Evolutionary conservation across 176 grass and related monocot genomes (phyloP).

Genomic region (barley (Hordeum vulgare)): DNA sequence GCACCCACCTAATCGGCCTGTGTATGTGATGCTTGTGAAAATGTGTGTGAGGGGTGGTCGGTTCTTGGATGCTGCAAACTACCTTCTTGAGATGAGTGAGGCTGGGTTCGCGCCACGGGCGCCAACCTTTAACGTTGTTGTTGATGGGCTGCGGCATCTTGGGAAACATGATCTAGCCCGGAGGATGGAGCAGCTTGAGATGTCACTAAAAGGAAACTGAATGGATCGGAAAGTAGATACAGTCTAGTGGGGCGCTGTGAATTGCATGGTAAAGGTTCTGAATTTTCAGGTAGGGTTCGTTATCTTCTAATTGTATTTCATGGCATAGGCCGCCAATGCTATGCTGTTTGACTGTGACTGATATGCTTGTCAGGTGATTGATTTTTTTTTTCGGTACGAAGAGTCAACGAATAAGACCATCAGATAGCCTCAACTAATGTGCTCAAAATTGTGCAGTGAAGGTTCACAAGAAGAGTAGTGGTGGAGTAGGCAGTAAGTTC

Average conservation of each 20-base stretch:
- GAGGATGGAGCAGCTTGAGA: slow-evolving; percentile 75
- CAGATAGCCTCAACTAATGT: not conserved
- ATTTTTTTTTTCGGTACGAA: not conserved
- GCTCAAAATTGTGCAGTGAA: not conserved
- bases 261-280: not conserved
- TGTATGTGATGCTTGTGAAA: slow-evolving; percentile 95
- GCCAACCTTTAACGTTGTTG: slow-evolving; percentile 62
- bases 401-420: not conserved
- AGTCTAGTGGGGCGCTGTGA: not conserved
- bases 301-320: not conserved
- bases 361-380: not conserved
- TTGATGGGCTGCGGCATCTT: slow-evolving; percentile 64
- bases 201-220: slow-evolving; percentile 52
- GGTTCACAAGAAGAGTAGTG: not conserved
- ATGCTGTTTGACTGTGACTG: not conserved
- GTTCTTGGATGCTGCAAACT: slow-evolving; percentile 72
- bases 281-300: slow-evolving; percentile 21
- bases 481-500: not conserved
- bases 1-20: slow-evolving; percentile 68
- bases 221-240: not conserved
- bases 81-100: slow-evolving; percentile 83
- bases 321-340: not conserved
- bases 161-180: slow-evolving; percentile 70
- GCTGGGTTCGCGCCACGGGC: slow-evolving; percentile 56
- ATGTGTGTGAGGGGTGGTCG: slow-evolving; percentile 79